Conservation (phyloP, 257 asterid genomes). For the Ajuga chamaepitys region DNA sequence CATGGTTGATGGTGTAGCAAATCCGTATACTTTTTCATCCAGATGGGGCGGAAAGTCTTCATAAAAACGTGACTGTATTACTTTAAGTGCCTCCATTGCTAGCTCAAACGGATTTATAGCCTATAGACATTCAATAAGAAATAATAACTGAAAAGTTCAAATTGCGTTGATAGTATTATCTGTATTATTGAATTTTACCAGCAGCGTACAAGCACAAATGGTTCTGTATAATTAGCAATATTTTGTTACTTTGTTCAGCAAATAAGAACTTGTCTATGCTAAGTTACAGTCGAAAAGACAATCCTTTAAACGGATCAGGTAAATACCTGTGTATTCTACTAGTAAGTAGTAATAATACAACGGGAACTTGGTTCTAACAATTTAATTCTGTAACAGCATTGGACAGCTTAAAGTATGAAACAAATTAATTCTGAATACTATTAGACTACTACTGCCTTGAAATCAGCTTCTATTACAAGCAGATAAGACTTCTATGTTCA, state of each 20-base stretch:
- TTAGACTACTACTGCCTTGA: background rate
- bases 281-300: background rate
- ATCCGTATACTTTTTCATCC: conserved; percentile 64
- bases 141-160: background rate
- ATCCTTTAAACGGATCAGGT: background rate
- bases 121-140: conserved; percentile 27
- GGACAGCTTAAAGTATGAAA: background rate
- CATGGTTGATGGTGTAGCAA: conserved; percentile 98
- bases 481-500: background rate
- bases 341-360: background rate
- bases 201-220: background rate
- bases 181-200: background rate
- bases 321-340: background rate
- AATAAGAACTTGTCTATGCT: background rate
- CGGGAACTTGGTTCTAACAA: background rate
- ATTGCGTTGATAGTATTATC: background rate
- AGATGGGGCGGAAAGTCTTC: conserved; percentile 87
- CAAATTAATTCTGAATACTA: background rate
- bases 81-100: conserved; percentile 91
- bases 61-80: conserved; percentile 68
- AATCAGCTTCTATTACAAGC: background rate
- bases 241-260: background rate
- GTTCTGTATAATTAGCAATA: background rate
- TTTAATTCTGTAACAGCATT: background rate
- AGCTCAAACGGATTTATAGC: conserved; percentile 96